Conservation (phyloP, 768 basidiomycete species). For the Phaffia tasmanica region DNA sequence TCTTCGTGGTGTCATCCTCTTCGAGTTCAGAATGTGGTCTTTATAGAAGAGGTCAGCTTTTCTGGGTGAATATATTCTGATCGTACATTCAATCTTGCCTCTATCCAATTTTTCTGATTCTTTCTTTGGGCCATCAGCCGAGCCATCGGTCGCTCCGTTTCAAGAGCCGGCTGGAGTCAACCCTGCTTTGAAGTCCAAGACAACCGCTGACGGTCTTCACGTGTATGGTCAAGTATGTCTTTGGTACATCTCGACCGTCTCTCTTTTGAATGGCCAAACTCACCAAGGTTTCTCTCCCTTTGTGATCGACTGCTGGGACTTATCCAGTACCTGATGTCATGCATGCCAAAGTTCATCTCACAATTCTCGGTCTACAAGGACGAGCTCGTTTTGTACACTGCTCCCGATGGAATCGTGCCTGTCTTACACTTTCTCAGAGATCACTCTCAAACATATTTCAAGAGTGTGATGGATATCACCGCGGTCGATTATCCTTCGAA, state of each 20-base stretch:
- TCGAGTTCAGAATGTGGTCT: too few relatives aligned
- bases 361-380: slow-evolving; percentile 96
- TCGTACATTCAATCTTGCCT: too few relatives aligned
- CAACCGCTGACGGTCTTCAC: slow-evolving; percentile 46
- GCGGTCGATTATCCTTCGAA: slow-evolving; percentile 92
- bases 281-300: not conserved
- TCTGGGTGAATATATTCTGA: too few relatives aligned
- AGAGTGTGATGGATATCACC: slow-evolving; percentile 80
- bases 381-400: slow-evolving; percentile 79
- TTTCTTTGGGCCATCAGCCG: slow-evolving; percentile 6
- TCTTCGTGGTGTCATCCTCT: too few relatives aligned
- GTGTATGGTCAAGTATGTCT: slow-evolving; percentile 58
- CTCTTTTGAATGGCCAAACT: not conserved
- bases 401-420: slow-evolving; percentile 68
- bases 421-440: slow-evolving; percentile 86
- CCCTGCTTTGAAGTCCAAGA: slow-evolving; percentile 43
- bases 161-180: slow-evolving; percentile 80
- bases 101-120: not conserved
- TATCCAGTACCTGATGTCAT: slow-evolving; percentile 64
- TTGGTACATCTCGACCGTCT: not conserved
- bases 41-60: too few relatives aligned
- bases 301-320: not conserved
- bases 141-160: slow-evolving; percentile 54
- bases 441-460: slow-evolving; percentile 91
- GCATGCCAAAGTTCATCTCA: slow-evolving; percentile 92